Evolutionary conservation across 2,329 filamentous ascomycete species (phyloP), one percentile per base, ranked within the genome.

Genomic region (Paraphoma chrysanthemicola): DNA sequence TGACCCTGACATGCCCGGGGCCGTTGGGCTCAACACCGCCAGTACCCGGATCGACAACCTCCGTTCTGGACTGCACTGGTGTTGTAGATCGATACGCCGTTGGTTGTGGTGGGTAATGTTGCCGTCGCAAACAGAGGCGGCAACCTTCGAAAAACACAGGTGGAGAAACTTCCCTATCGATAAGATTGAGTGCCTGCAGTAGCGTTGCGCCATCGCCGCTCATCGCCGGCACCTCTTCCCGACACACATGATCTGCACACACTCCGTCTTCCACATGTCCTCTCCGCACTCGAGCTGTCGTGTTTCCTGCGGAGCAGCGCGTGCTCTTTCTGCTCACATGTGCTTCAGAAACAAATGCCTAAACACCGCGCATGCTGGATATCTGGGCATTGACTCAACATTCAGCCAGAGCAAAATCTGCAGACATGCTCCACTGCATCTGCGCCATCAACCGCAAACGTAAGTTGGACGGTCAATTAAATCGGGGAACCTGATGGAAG

Each of bases 81-180:
- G 17, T 30, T 3, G 44, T 16, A 46, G 51, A 54, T 44, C 46
- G 43, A 42, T 38, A 47, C 36, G 45, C 47, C 16, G 46, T 46
- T 44, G 52, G 11, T 17, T 10, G 31, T 31, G 17, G 17, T 17
- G 5, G 23, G 11, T 7, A 30, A 39, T 17, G 33, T 11, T 36
- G 45, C 39, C 23, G n/a, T n/a, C 17, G 16, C n/a, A 38, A 12
- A 18, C 17, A 4, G 31, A 39, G 16, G 1, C 3, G 17, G 4
- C n/a, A 48, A n/a, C 17, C 18, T 36, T 42, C 28, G 14, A 48
- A 49, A 57, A 57, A 53, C 51, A 28, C 51, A 53, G 51, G 56
- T 57, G 61, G 59, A 64, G 60, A 64, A 60, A 48, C 38, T 23
- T 36, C 59, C 55, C 49, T 67, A 62, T 66, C 64, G 62, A 66